Evolutionary conservation across 2,329 filamentous ascomycete genomes (phyloP).

Genomic region (Ceratocystis eucalypticola): DNA sequence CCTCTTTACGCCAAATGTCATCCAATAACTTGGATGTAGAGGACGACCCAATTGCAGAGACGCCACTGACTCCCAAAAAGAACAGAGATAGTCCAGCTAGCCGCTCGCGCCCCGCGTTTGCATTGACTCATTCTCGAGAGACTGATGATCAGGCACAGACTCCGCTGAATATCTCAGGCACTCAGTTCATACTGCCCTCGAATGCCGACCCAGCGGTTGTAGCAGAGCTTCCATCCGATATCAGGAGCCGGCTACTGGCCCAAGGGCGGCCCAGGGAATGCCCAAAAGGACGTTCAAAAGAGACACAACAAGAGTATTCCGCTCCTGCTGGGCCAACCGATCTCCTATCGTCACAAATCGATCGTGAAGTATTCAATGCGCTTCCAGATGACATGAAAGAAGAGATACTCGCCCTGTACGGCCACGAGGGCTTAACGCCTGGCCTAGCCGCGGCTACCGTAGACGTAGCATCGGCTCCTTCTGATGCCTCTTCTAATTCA

Average conservation of each 20-base stretch:
- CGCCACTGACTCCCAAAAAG: slow-evolving; percentile 6
- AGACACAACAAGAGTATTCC: not conserved
- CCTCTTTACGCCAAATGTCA: slow-evolving; percentile 16
- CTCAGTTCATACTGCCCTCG: slow-evolving; percentile 80
- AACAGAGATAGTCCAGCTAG: not conserved
- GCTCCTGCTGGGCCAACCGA: slow-evolving; percentile 15
- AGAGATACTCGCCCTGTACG: slow-evolving; percentile 67
- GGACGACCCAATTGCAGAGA: slow-evolving; percentile 14
- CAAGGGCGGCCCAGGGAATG: slow-evolving; percentile 30
- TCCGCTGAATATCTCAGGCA: slow-evolving; percentile 66
- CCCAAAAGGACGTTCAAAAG: not conserved
- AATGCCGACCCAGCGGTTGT: slow-evolving; percentile 73
- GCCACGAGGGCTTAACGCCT: slow-evolving; percentile 27
- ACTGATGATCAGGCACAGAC: slow-evolving; percentile 45
- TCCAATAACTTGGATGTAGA: slow-evolving; percentile 13
- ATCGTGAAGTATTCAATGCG: slow-evolving; percentile 69
- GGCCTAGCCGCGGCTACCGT: slow-evolving; percentile 23
- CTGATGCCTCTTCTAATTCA: slow-evolving; percentile 20
- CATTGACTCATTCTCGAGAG: slow-evolving; percentile 35
- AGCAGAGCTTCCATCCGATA: slow-evolving; percentile 70
- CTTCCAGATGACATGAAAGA: slow-evolving; percentile 75
- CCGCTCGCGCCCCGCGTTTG: slow-evolving; percentile 37
- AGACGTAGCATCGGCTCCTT: slow-evolving; percentile 19
- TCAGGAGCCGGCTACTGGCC: slow-evolving; percentile 58
- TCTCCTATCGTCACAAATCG: slow-evolving; percentile 66